Base-by-base conservation (phyloP, 768 basidiomycete genomes). In the Termitomyces sp. region DNA sequence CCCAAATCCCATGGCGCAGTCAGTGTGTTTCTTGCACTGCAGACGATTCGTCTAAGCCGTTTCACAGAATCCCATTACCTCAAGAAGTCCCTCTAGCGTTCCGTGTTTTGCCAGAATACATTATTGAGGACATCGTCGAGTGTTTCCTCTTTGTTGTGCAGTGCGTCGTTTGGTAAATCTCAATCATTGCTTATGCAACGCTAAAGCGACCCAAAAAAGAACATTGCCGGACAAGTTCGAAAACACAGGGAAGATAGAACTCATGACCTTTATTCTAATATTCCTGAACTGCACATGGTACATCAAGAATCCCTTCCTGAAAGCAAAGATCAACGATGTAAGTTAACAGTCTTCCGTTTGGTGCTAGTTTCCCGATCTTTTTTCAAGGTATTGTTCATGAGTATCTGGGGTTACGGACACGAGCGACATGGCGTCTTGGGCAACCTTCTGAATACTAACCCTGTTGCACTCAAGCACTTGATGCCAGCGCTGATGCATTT, bases 231-330 rank as follows among this genome's bases (percentile, higher is more conserved):
- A 93, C 42, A 91, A 88, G 49, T 82, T 98, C 48, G 89, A 93
- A 55, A 71, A 91, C 46, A 78, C 88, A 0, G 94, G 94, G 42
- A 95, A 92, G 73, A 82, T 84, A 11, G 94, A 94, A 60, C 73
- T 98, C 13, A 74, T 98, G 61, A 82, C 86, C 0, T 98, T 98
- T 71, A 81, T 86, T 18, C 73, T 99, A 61, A 94, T 92, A 2
- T 98, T 98, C 79, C 73, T 99, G 56, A 84, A 88, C 6, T 94
- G 92, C 35, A 96, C 95, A 0, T 94, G 92, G 83, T 98, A 94
- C 68, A 95, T 99, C 78, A 97, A 97, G 76, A 99, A 98, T 62
- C 97, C 97, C 0, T 98, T 96, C 77, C 68, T 99, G 63, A 98
- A 98, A 71, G 85, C 93, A 18, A 96, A 98, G 71, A 89, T 98